Conservation (phyloP, 441 rosid genomes). For the Isatis lusitanica region DNA sequence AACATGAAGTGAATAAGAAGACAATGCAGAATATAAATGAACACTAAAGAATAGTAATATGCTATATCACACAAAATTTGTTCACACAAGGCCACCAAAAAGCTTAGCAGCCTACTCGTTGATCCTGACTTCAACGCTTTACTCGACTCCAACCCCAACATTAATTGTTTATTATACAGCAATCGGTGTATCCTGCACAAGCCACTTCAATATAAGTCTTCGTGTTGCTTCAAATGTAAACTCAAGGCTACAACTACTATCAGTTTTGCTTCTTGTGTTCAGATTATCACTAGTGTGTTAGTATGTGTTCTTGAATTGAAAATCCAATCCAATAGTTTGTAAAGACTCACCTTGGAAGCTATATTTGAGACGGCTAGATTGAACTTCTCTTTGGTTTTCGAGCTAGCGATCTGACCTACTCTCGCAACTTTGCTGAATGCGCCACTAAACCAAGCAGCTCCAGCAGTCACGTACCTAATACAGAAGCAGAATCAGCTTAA, state of each 20-base stretch:
- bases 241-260: not conserved
- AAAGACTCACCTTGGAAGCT: constrained; percentile 68
- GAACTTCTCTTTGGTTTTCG: constrained; percentile 88
- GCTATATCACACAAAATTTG: constrained; percentile 29
- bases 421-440: constrained; percentile 84
- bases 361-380: constrained; percentile 77
- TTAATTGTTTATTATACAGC: constrained; percentile 44
- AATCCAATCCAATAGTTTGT: not conserved
- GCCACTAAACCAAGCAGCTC: constrained; percentile 93
- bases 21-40: constrained; percentile 17
- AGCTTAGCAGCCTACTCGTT: not conserved
- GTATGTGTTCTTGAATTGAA: not conserved
- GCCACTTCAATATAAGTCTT: not conserved
- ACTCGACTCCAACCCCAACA: not conserved
- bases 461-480: constrained; percentile 79
- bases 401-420: constrained; percentile 86
- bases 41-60: constrained; percentile 30
- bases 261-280: not conserved
- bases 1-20: not conserved
- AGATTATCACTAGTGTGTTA: not conserved
- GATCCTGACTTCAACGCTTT: constrained; percentile 20
- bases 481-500: constrained; percentile 19
- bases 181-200: constrained; percentile 71
- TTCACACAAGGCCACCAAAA: constrained; percentile 27
- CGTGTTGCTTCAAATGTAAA: not conserved